Conservation (phyloP, 2,329 filamentous ascomycete genomes). For the Aspergillus amoenus region DNA sequence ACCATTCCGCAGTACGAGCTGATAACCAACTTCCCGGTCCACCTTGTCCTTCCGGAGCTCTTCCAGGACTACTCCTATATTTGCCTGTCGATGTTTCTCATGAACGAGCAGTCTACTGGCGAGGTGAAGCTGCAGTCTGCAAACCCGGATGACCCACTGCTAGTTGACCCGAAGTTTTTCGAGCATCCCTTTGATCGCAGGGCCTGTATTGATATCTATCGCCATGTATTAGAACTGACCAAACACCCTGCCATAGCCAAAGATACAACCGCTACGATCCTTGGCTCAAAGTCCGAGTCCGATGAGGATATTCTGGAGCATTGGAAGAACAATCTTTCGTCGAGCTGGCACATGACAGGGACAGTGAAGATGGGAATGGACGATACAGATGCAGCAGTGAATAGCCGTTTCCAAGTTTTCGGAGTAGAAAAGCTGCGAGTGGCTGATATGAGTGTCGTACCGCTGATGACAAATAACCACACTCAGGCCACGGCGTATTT, state of each 20-base stretch:
- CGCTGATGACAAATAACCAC: conserved; percentile 49
- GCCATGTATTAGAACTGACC: conserved; percentile 44
- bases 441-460: conserved; percentile 46
- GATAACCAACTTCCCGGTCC: conserved; percentile 47
- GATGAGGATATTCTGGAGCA: conserved; percentile 56
- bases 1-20: conserved; percentile 61
- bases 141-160: conserved; percentile 51
- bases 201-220: conserved; percentile 50
- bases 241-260: conserved; percentile 48
- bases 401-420: conserved; percentile 42
- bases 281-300: conserved; percentile 47
- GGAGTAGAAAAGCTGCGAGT: conserved; percentile 42
- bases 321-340: conserved; percentile 44
- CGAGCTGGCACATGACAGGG: conserved; percentile 57
- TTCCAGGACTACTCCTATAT: conserved; percentile 43
- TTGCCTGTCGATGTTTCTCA: conserved; percentile 48
- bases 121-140: conserved; percentile 54
- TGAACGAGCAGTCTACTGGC: conserved; percentile 56
- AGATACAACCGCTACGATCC: conserved; percentile 43
- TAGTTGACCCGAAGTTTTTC: conserved; percentile 56
- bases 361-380: conserved; percentile 58
- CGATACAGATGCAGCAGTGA: conserved; percentile 48
- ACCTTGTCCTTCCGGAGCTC: conserved; percentile 43
- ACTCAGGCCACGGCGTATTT: conserved; percentile 56
- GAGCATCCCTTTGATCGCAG: conserved; percentile 56